A percentile compares a stretch with the other conserved stretches of the same genome.
Evolutionary conservation across 139 green algal genomes (phyloP).

Genomic region (Coccomyxa sp.): DNA sequence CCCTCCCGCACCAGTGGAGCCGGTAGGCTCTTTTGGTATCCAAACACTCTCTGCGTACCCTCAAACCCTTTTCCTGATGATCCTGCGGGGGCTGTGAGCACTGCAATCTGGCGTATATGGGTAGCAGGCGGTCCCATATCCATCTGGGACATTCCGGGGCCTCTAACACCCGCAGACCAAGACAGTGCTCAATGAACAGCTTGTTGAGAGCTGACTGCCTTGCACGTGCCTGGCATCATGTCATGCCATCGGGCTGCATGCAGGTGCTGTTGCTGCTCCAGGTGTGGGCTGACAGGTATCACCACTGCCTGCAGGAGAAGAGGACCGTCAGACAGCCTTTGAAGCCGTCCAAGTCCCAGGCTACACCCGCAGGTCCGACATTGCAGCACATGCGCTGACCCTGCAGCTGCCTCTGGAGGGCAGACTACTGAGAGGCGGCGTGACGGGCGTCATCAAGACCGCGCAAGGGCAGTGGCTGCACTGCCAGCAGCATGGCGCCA

Average conservation of each 20-base stretch:
- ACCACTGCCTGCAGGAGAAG: neutral
- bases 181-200: too few relatives aligned
- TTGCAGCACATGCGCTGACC: constrained; percentile 8
- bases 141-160: too few relatives aligned
- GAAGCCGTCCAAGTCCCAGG: constrained; percentile 4
- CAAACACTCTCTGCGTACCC: neutral
- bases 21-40: neutral
- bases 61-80: neutral
- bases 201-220: too few relatives aligned
- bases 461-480: constrained; percentile 21
- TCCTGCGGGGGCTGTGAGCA: too few relatives aligned
- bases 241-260: too few relatives aligned
- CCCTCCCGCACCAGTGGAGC: constrained; percentile 1
- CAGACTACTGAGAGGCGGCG: constrained; percentile 4
- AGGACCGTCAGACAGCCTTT: constrained; percentile 7
- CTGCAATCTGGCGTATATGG: too few relatives aligned
- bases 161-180: too few relatives aligned
- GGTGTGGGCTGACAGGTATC: neutral
- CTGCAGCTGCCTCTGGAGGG: constrained; percentile 24
- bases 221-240: too few relatives aligned
- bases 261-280: too few relatives aligned
- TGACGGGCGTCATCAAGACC: constrained; percentile 27
- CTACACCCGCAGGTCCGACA: neutral
- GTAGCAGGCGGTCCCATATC: too few relatives aligned
- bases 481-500: neutral